These are phyloP conservation scores for Dissoconium aciculare DNA, from an alignment of 2,329 filamentous ascomycete species.

Conservation along the genomic window DNA sequence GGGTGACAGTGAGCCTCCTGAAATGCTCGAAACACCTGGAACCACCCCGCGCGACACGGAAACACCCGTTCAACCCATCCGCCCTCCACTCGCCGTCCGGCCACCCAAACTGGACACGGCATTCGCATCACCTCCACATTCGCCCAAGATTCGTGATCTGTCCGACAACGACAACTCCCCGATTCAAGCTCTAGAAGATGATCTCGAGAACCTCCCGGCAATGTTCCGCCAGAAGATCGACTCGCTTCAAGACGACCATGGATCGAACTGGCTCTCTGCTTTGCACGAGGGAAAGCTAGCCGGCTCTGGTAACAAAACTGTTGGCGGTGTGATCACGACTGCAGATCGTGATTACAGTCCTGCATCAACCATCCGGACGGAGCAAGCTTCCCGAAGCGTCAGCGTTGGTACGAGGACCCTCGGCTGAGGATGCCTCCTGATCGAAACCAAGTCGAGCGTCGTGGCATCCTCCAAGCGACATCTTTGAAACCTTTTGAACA, in stretches of 20 bases:
- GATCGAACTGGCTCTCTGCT: conserved; percentile 73
- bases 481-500: not conserved
- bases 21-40: conserved; percentile 13
- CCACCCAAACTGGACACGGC: conserved; percentile 19
- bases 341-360: conserved; percentile 17
- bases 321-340: conserved; percentile 8
- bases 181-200: conserved; percentile 14
- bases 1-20: conserved; percentile 15
- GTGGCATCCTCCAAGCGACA: too few relatives aligned
- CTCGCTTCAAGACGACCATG: conserved; percentile 68
- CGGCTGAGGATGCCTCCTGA: conserved; percentile 14
- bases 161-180: conserved; percentile 21
- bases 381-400: conserved; percentile 16
- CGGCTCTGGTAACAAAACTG: conserved; percentile 3
- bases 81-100: conserved; percentile 10
- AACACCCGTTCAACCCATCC: conserved; percentile 9
- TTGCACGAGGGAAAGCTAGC: conserved; percentile 59
- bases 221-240: conserved; percentile 75
- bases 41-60: conserved; percentile 13
- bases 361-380: conserved; percentile 14
- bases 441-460: too few relatives aligned
- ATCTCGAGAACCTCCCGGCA: conserved; percentile 17
- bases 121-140: conserved; percentile 16
- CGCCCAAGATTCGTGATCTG: conserved; percentile 16
- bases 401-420: conserved; percentile 21